These are phyloP conservation scores for Stemphylium lycopersici DNA, from an alignment of 2,329 filamentous ascomycete species.

Conservation along the genomic window DNA sequence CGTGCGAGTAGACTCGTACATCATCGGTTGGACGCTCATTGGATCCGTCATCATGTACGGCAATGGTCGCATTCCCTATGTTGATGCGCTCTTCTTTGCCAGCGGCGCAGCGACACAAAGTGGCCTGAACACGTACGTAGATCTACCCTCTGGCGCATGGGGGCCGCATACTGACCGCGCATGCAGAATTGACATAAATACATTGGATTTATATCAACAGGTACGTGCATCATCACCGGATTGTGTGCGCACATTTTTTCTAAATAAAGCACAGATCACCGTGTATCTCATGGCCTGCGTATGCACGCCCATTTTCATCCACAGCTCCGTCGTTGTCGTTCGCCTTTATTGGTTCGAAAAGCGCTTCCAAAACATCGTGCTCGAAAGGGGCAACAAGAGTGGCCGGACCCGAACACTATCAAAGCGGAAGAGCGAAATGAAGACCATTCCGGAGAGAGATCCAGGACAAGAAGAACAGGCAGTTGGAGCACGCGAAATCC, in stretches of 20 bases:
- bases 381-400: slow-evolving; percentile 65
- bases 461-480: slow-evolving; percentile 63
- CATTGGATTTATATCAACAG: slow-evolving; percentile 57
- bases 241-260: not conserved
- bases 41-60: slow-evolving; percentile 79
- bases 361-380: slow-evolving; percentile 83
- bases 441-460: slow-evolving; percentile 53
- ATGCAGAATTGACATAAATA: slow-evolving; percentile 56
- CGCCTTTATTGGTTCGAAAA: slow-evolving; percentile 99
- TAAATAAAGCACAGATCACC: slow-evolving; percentile 47
- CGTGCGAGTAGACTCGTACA: slow-evolving; percentile 70
- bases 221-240: not conserved
- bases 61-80: slow-evolving; percentile 70
- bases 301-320: slow-evolving; percentile 52
- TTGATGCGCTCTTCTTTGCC: slow-evolving; percentile 89
- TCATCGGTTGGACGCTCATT: slow-evolving; percentile 74
- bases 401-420: slow-evolving; percentile 69
- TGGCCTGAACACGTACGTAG: slow-evolving; percentile 76
- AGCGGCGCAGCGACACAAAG: slow-evolving; percentile 88
- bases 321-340: slow-evolving; percentile 81
- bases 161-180: slow-evolving; percentile 22
- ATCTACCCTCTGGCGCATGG: not conserved
- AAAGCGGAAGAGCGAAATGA: slow-evolving; percentile 56
- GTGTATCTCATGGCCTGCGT: slow-evolving; percentile 46
- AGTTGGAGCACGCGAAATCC: slow-evolving; percentile 70